Conservation (phyloP, 1,284 basidiomycete species). For the Cutaneotrichosporon sp. region DNA sequence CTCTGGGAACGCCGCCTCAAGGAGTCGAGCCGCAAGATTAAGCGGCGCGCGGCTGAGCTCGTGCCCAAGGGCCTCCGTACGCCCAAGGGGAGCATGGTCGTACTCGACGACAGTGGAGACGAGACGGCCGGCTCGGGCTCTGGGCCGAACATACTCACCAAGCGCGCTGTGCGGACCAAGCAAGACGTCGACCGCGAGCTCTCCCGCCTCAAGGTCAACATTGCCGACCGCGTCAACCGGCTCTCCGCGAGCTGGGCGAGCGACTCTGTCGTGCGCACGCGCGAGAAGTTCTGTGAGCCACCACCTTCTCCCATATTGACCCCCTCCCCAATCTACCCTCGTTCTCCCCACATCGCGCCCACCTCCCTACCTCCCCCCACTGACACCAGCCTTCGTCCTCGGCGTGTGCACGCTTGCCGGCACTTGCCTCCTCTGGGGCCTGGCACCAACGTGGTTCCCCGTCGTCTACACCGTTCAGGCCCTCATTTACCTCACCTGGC, state of each 20-base stretch:
- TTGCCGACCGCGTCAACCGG: conserved; percentile 64
- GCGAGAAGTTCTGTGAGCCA: conserved; percentile 67
- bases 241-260: conserved; percentile 79
- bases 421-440: conserved; percentile 77
- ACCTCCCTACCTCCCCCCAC: conserved; percentile 13
- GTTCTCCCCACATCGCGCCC: not conserved
- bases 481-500: conserved; percentile 74
- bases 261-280: conserved; percentile 85
- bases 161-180: conserved; percentile 41
- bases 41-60: conserved; percentile 70
- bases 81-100: conserved; percentile 52
- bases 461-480: conserved; percentile 64
- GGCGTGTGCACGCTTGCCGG: conserved; percentile 85
- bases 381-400: conserved; percentile 74
- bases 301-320: not conserved
- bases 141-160: conserved; percentile 11
- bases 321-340: not conserved
- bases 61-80: conserved; percentile 59
- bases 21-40: conserved; percentile 79
- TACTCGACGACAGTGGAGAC: conserved; percentile 34
- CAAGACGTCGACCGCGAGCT: conserved; percentile 79
- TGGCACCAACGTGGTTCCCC: conserved; percentile 73
- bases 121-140: conserved; percentile 10
- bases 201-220: conserved; percentile 70
- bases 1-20: conserved; percentile 82